A percentile compares a stretch with the other conserved stretches of the same genome.
These are phyloP conservation scores for Tricholoma terreum DNA, from an alignment of 768 basidiomycete genomes.

Conservation along the genomic window DNA sequence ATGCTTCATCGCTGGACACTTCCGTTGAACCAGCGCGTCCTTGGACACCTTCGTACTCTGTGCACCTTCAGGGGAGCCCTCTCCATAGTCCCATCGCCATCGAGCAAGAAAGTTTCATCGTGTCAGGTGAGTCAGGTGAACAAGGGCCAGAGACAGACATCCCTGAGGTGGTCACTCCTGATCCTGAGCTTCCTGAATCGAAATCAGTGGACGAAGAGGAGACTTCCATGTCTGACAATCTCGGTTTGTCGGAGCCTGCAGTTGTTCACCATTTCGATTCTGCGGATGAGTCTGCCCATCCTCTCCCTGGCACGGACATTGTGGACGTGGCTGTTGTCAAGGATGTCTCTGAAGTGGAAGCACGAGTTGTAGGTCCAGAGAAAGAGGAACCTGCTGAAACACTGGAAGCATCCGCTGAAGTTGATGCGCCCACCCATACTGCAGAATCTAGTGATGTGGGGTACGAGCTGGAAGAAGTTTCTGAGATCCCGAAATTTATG, in stretches of 20 bases:
- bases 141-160: not conserved
- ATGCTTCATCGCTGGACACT: slow-evolving; percentile 13
- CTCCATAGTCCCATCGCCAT: slow-evolving; percentile 11
- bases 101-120: slow-evolving; percentile 1
- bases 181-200: slow-evolving; percentile 11
- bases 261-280: not conserved
- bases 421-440: not conserved
- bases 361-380: not conserved
- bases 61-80: slow-evolving; percentile 37
- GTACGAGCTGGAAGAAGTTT: not conserved
- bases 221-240: not conserved
- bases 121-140: not conserved
- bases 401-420: not conserved
- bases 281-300: not conserved
- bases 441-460: not conserved
- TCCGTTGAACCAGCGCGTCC: slow-evolving; percentile 18
- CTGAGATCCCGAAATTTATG: slow-evolving; percentile 7
- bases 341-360: not conserved
- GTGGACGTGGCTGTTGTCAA: not conserved
- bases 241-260: not conserved
- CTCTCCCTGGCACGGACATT: not conserved
- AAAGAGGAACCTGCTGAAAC: not conserved
- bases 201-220: slow-evolving; percentile 13
- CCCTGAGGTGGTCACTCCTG: no score
- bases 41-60: slow-evolving; percentile 43